Conservation (phyloP, 768 basidiomycete species). For the Suillus tomentosus region DNA sequence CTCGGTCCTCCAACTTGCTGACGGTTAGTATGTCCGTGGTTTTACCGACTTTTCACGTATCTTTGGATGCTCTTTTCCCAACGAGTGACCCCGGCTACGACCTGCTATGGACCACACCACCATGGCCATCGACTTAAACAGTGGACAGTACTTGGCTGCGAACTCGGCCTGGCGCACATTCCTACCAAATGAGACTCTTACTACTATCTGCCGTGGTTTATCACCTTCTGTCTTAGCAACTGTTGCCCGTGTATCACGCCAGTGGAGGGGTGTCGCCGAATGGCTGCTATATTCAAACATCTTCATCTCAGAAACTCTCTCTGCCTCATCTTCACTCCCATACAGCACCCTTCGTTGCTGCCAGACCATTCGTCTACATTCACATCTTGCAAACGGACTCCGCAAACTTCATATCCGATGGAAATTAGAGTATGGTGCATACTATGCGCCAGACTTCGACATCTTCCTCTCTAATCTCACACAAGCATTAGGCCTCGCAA, state of each 20-base stretch:
- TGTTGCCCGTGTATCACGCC: conserved; percentile 10
- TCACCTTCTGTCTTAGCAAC: conserved; percentile 14
- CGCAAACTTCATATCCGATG: conserved; percentile 55
- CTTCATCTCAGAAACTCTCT: conserved; percentile 48
- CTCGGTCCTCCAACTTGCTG: conserved; percentile 1
- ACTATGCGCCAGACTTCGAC: conserved; percentile 34
- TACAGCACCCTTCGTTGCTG: conserved; percentile 52
- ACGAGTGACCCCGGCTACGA: neutral
- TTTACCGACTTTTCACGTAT: conserved; percentile 12
- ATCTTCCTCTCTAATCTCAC: conserved; percentile 43
- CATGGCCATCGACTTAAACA: neutral
- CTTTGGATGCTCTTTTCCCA: conserved; percentile 6
- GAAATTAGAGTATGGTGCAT: conserved; percentile 43
- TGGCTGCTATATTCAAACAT: conserved; percentile 59
- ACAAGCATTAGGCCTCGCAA: conserved; percentile 37
- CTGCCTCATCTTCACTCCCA: conserved; percentile 42
- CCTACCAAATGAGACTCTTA: conserved; percentile 17
- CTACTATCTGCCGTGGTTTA: conserved; percentile 15
- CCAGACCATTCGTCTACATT: conserved; percentile 47
- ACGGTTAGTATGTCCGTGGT: conserved; percentile 14
- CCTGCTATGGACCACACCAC: neutral
- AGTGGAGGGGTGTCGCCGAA: conserved; percentile 49
- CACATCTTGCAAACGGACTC: conserved; percentile 48
- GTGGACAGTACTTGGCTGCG: neutral
- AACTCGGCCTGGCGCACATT: neutral